phyloP scores from a whole-genome alignment of 768 basidiomycete species.

The Amanita fuliginea region DNA sequence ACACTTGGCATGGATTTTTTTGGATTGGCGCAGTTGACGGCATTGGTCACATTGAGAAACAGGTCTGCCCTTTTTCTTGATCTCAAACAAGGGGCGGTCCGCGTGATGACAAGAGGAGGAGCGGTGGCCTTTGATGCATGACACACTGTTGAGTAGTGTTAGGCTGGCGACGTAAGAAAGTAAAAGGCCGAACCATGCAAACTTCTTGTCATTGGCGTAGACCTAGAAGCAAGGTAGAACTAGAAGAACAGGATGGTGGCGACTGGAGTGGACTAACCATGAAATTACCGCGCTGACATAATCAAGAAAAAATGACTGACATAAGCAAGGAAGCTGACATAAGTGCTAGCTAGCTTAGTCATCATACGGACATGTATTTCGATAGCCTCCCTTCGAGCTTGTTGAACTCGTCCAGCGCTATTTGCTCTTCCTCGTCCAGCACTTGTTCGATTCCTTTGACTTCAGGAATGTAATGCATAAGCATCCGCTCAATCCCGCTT shows the following conservation, averaged over 20 bases:
- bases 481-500: conserved; percentile 95
- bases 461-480: conserved; percentile 98
- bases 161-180: not conserved
- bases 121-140: conserved; percentile 92
- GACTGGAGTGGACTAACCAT: conserved; percentile 10
- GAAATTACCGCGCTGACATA: conserved; percentile 1
- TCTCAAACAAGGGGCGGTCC: conserved; percentile 83
- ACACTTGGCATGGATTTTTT: conserved; percentile 75
- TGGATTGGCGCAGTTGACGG: conserved; percentile 70
- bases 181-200: conserved; percentile 51
- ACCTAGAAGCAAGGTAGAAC: conserved; percentile 30
- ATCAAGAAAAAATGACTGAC: not conserved
- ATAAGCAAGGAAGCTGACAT: too few species aligned
- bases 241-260: not conserved
- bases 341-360: too few species aligned
- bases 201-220: conserved; percentile 64
- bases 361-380: conserved; percentile 72
- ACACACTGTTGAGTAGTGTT: conserved; percentile 42
- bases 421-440: conserved; percentile 78
- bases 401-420: conserved; percentile 80
- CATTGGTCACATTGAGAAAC: conserved; percentile 85
- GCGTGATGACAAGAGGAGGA: conserved; percentile 83
- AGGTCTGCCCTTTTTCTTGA: conserved; percentile 89
- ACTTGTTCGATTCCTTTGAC: conserved; percentile 91
- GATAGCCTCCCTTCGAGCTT: conserved; percentile 77